Evolutionary conservation across 495 filamentous ascomycete genomes (phyloP), one percentile per base, ranked within the genome.

Genomic region (Rhizodiscina lignyota): DNA sequence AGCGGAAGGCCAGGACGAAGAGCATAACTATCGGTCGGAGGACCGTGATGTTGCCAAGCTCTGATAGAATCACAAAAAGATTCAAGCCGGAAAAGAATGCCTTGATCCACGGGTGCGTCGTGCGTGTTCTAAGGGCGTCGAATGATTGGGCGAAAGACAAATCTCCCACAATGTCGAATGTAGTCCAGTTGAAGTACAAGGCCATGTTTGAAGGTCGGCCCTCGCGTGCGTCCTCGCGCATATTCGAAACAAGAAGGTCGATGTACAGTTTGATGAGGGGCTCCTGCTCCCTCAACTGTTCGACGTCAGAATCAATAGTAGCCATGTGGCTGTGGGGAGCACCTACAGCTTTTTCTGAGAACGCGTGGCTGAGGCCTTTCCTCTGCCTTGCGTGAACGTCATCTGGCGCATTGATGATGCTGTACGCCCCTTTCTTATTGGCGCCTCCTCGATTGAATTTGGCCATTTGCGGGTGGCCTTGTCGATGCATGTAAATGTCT

Each of bases 401-500:
- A 17, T 33, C 12, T 10, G 30, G 20, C 17, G 10, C 20, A 17
- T 15, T 18, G 17, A 17, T 10, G 30, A 33, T 33, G 11, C 30
- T 33, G 30, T 33, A 33, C 2, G 17, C 2, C 2, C 2, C 16
- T 29, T 29, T 3, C 3, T n/a, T 2, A 2, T 33, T 12, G 12
- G 30, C 20, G 3, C 15, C 3, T 17, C 12, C 20, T 33, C 30
- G 4, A 18, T 3, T 11, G 11, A 10, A 33, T 18, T 33, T 33
- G 11, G 11, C 15, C 11, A 33, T 12, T 33, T n/a, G 30, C 17
- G 30, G 12, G 17, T 33, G 30, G 17, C 30, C 30, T 33, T n/a
- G 30, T 33, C 30, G 30, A 17, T n/a, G 30, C 23, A 22, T 26
- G 26, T 38, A 32, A 18, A 38, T 38, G 26, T 38, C 35, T 31